A percentile compares a stretch with the other conserved stretches of the same genome.
phyloP scores from a whole-genome alignment of 495 filamentous ascomycete species.

The Talaromyces trachyspermus region DNA sequence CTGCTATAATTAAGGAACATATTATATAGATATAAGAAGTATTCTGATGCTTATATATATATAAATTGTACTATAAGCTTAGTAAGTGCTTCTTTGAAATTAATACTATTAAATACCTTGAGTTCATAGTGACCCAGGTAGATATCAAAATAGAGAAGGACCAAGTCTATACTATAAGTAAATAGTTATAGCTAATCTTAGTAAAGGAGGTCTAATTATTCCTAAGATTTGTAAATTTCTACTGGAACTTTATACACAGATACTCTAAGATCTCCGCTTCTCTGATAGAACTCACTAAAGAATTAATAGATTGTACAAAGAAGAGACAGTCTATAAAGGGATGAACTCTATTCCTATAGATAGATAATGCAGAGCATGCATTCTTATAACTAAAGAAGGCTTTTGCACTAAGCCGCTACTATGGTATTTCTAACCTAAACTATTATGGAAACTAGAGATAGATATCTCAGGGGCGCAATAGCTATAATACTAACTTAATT shows the following conservation, averaged over 20 bases:
- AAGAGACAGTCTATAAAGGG: not conserved
- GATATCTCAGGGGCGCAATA: constrained; percentile 11
- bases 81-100: constrained; percentile 23
- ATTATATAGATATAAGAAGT: constrained; percentile 13
- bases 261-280: constrained; percentile 13
- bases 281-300: constrained; percentile 5
- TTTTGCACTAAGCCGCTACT: too few relatives aligned
- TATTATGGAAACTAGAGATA: constrained; percentile 13
- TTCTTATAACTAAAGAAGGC: too few relatives aligned
- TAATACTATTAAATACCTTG: constrained; percentile 15
- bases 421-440: too few relatives aligned
- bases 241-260: constrained; percentile 20
- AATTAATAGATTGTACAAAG: constrained; percentile 12
- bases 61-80: constrained; percentile 13
- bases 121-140: constrained; percentile 13
- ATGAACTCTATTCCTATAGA: too few relatives aligned
- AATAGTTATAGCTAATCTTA: constrained; percentile 11
- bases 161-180: constrained; percentile 14
- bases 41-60: constrained; percentile 10
- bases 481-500: constrained; percentile 10
- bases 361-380: too few relatives aligned
- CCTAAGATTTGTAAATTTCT: constrained; percentile 26
- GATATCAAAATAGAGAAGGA: constrained; percentile 14
- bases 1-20: constrained; percentile 18
- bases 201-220: constrained; percentile 18